Evolutionary conservation across 2,329 filamentous ascomycete genomes (phyloP), one percentile per base, ranked within the genome.

Genomic region (Acephala macrosclerotiorum): DNA sequence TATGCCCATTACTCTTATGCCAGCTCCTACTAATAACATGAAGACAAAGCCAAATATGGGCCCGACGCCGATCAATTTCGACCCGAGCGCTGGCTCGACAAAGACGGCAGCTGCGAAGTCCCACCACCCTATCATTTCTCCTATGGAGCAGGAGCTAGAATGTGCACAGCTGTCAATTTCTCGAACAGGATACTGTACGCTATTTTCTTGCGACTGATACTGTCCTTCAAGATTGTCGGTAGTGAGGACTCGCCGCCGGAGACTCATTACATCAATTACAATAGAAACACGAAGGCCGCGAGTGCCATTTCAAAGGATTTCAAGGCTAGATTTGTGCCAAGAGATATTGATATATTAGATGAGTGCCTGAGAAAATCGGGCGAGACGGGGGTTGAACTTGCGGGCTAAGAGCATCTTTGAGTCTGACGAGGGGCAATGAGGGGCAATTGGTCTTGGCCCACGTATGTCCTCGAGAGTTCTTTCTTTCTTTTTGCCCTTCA

Each of bases 181-280:
- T 49, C 45, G 45, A 49, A 49, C 45, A 49, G 45, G 45, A 49
- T 49, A 5, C 45, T 49, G 4, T 49, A 49, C 12, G 45, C 45
- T 12, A 49, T 49, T 20, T 49, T 49, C 45, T 49, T 49, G 18
- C 18, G 45, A 20, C 22, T 49, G 12, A 49, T 49, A 4, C 8
- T 49, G 18, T 49, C 45, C 12, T 49, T 49, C 12, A 18, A 49
- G 20, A 49, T 49, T 12, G 18, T 49, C 4, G 45, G n/a, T 18
- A 25, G 20, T 49, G 20, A 49, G 20, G 45, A 25, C 7, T 20
- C 18, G 18, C 45, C n/a, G 22, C 45, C 45, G 18, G 45, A 49
- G 45, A 49, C 45, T 49, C 45, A 49, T 22, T 49, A 49, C 20
- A 25, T 49, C 20, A 25, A 49, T 22, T 49, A 49, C 12, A 49